A percentile compares a stretch with the other conserved stretches of the same genome.
phyloP scores from a whole-genome alignment of 108 stramenopile species.

The Ochromonas danica region DNA sequence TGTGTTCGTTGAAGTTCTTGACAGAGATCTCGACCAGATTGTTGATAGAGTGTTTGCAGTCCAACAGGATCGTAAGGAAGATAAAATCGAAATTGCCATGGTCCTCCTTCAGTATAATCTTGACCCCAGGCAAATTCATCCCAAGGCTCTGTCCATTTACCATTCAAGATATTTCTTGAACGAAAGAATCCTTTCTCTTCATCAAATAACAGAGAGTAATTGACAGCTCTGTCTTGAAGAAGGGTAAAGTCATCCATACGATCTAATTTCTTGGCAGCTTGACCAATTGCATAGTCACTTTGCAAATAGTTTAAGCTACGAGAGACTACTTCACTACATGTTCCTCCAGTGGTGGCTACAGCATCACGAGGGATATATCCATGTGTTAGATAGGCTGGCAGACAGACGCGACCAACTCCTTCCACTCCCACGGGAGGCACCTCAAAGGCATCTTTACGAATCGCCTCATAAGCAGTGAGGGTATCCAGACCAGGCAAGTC shows the following conservation, averaged over 20 bases:
- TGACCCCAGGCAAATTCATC: slow-evolving; percentile 28
- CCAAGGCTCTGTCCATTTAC: slow-evolving; percentile 8
- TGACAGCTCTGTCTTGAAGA: neutral
- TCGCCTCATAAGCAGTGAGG: slow-evolving; percentile 6
- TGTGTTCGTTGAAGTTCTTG: neutral
- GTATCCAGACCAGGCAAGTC: slow-evolving; percentile 24
- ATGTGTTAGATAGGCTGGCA: neutral
- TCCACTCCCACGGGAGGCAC: neutral
- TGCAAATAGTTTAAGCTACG: slow-evolving; percentile 28
- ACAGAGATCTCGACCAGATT: neutral
- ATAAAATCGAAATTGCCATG: slow-evolving; percentile 33
- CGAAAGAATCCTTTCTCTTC: slow-evolving; percentile 6
- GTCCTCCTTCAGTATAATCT: slow-evolving; percentile 30
- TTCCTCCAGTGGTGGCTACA: neutral
- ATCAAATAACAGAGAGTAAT: slow-evolving; percentile 31
- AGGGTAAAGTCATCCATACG: neutral
- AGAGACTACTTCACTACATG: slow-evolving; percentile 26
- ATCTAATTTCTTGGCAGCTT: slow-evolving; percentile 9
- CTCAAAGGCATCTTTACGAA: slow-evolving; percentile 36
- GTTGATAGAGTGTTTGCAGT: neutral
- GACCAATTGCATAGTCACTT: slow-evolving; percentile 12
- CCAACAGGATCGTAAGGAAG: slow-evolving; percentile 20
- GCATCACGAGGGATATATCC: slow-evolving; percentile 16
- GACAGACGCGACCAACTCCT: slow-evolving; percentile 28
- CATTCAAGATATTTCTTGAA: neutral